Conservation (phyloP, 2,329 filamentous ascomycete genomes). For the Amauroascus verrucosus region DNA sequence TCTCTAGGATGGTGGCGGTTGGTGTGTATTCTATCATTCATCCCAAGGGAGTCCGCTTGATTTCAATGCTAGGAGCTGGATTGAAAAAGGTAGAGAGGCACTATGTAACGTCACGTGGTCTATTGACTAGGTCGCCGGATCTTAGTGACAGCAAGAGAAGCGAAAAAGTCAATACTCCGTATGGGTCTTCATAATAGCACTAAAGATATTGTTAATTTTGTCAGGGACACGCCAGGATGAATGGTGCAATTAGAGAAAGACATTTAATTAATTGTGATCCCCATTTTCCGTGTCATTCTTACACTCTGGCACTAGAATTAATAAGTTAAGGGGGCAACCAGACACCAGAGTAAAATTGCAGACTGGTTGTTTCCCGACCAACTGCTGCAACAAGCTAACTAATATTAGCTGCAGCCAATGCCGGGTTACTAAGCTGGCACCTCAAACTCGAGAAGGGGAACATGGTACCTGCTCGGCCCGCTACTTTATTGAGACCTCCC, state of each 20-base stretch:
- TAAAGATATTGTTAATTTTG: too few species aligned
- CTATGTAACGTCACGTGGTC: not conserved
- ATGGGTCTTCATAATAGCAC: too few species aligned
- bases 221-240: too few species aligned
- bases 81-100: not conserved
- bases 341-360: not conserved
- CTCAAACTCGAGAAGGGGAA: not conserved
- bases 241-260: too few species aligned
- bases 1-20: too few species aligned
- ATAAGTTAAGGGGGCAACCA: not conserved
- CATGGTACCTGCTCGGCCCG: conserved; percentile 1
- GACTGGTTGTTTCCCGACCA: not conserved
- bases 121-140: not conserved
- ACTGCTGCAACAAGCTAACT: not conserved
- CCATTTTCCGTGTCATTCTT: too few species aligned
- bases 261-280: too few species aligned
- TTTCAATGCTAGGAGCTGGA: too few species aligned
- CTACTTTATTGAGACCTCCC: conserved; percentile 7
- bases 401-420: not conserved
- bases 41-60: too few species aligned
- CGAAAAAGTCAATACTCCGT: not conserved
- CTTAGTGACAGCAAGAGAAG: too few species aligned
- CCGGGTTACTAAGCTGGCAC: conserved; percentile 2
- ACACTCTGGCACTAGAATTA: not conserved
- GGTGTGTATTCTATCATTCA: too few species aligned